Evolutionary conservation across 352 stramenopile genomes (phyloP), one percentile per base, ranked within the genome.

Genomic region (Pythium phragmitis): DNA sequence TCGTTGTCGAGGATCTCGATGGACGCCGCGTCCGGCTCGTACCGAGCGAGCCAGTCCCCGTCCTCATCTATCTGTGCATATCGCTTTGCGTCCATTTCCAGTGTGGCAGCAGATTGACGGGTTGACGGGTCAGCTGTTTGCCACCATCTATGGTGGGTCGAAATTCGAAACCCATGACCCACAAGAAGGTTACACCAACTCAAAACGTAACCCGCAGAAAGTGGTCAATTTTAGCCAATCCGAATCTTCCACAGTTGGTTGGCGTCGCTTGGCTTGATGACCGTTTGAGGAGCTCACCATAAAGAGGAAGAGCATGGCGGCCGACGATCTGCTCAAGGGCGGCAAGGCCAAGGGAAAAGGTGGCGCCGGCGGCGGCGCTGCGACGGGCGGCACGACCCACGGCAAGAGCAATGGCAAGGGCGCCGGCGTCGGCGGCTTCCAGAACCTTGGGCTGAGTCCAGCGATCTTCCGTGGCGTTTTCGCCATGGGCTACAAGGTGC

Each of bases 401-500:
- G 80, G 81, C 66, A 92, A 92, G 63, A 90, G 79, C 46, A 92
- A 90, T 61, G 82, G 82, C 60, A 92, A 91, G 67, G 82, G 82
- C 46, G 79, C 83, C 1, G 81, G 83, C 14, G 78, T 85, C 28
- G 85, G 83, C 46, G 88, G 87, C 28, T 96, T 96, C 70, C 88
- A 96, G 77, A 72, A 88, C 75, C 63, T 96, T 36, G 88, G 87
- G 7, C 74, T 96, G n/a, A 92, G 77, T 67, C 74, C 84, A 30
- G 51, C 64, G 5, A 77, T 96, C 50, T 94, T 96, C 60, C 81
- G 82, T 19, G 92, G 84, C 46, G 77, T 98, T 61, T 95, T 97
- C 77, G 80, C 79, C 55, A 97, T 98, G 91, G 92, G 92, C 45
- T 99, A 98, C 79, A 98, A 97, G 58, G 91, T 98, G 57, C 98